Percentiles rank a stretch among this genome's conserved stretches.
Evolutionary conservation across 345 rosid species (phyloP).

Genomic region (Erysimum cheiranthoides): DNA sequence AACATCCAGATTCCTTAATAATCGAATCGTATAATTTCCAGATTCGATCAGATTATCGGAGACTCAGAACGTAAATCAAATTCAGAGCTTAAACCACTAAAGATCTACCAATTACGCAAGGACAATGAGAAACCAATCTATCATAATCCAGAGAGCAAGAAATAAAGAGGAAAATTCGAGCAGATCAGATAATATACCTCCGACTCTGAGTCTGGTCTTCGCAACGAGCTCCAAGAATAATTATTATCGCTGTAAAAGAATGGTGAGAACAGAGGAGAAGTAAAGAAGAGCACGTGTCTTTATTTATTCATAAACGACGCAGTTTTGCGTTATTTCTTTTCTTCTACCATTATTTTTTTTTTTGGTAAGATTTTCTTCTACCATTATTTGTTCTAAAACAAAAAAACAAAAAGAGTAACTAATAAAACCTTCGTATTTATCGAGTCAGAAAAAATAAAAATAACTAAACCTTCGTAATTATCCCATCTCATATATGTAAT

Average conservation of each 20-base stretch:
- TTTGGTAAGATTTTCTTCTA: too few relatives aligned
- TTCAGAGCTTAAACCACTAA: slow-evolving; percentile 16
- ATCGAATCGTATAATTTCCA: slow-evolving; percentile 9
- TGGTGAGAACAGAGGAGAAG: neutral
- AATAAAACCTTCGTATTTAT: neutral
- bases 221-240: slow-evolving; percentile 1
- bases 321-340: neutral
- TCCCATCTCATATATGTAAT: neutral
- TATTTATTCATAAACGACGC: slow-evolving; percentile 27
- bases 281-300: neutral
- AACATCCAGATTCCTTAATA: neutral
- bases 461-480: neutral
- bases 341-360: too few relatives aligned
- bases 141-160: neutral
- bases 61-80: slow-evolving; percentile 20
- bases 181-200: slow-evolving; percentile 41
- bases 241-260: slow-evolving; percentile 10
- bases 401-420: neutral
- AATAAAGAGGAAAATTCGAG: neutral
- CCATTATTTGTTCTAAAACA: neutral
- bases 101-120: slow-evolving; percentile 30
- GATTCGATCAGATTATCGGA: slow-evolving; percentile 27
- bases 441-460: neutral
- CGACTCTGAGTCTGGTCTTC: slow-evolving; percentile 30
- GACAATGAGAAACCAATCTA: slow-evolving; percentile 1